Conservation (phyloP, 257 asterid species). For the Przewalskia tangutica region DNA sequence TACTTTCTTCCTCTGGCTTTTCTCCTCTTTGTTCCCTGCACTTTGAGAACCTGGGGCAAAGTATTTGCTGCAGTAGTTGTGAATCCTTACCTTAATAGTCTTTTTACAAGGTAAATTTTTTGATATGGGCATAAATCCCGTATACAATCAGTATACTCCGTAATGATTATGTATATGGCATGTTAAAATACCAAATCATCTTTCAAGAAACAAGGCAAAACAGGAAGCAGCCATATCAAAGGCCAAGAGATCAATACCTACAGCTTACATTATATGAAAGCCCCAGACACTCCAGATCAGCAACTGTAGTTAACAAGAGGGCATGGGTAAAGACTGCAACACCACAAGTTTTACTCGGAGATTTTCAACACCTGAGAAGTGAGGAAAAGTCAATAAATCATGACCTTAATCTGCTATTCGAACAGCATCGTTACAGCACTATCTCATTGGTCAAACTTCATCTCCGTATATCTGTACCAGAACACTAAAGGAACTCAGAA, state of each 20-base stretch:
- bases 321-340: slow-evolving; percentile 54
- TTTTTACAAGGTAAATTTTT: neutral
- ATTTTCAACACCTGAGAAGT: slow-evolving; percentile 45
- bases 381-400: slow-evolving; percentile 26
- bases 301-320: slow-evolving; percentile 46
- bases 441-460: slow-evolving; percentile 77
- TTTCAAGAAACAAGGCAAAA: neutral
- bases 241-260: slow-evolving; percentile 30
- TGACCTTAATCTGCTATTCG: slow-evolving; percentile 34
- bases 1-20: too few relatives aligned
- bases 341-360: slow-evolving; percentile 37
- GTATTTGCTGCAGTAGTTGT: neutral
- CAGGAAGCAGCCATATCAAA: neutral
- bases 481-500: neutral
- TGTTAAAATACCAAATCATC: neutral
- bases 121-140: neutral
- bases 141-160: neutral
- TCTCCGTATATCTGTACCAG: slow-evolving; percentile 74
- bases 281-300: slow-evolving; percentile 64
- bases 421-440: slow-evolving; percentile 16
- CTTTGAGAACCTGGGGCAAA: neutral
- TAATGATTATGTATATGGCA: neutral
- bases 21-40: too few relatives aligned
- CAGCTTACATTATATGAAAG: slow-evolving; percentile 35
- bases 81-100: neutral